Conservation (phyloP, 371 early-diverging fungal species). For the Mucor mucedo region DNA sequence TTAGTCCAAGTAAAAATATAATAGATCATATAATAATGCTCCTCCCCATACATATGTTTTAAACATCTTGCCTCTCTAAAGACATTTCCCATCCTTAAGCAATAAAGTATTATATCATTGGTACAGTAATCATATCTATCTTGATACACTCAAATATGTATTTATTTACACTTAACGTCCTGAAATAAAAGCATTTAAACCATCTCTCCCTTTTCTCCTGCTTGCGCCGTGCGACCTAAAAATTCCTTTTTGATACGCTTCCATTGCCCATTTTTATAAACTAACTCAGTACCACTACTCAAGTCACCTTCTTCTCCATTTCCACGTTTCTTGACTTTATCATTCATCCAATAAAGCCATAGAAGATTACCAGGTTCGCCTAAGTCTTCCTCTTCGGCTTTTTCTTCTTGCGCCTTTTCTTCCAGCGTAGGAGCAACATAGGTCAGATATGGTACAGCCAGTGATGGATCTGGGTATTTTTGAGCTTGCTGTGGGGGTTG, state of each 20-base stretch:
- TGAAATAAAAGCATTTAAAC: background rate
- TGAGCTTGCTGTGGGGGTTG: background rate
- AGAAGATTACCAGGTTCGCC: slow-evolving; percentile 27
- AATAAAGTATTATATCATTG: too few relatives aligned
- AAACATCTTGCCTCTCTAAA: too few relatives aligned
- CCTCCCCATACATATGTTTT: too few relatives aligned
- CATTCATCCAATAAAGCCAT: slow-evolving; percentile 37
- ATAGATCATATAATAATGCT: too few relatives aligned
- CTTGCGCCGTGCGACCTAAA: slow-evolving; percentile 31
- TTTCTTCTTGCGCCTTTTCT: slow-evolving; percentile 33
- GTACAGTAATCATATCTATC: too few relatives aligned
- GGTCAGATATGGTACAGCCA: slow-evolving; percentile 28
- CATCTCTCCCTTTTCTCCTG: slow-evolving; percentile 34
- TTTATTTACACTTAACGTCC: too few relatives aligned
- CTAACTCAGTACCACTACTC: slow-evolving; percentile 27
- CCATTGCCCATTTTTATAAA: slow-evolving; percentile 22
- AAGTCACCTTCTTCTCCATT: slow-evolving; percentile 30
- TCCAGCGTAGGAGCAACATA: slow-evolving; percentile 31
- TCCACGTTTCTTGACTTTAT: slow-evolving; percentile 22
- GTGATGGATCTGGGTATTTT: slow-evolving; percentile 25
- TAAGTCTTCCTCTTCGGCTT: slow-evolving; percentile 19
- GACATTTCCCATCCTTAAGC: too few relatives aligned
- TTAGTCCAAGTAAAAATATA: too few relatives aligned
- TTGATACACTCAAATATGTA: too few relatives aligned
- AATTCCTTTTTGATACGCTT: slow-evolving; percentile 41